phyloP scores from a whole-genome alignment of 371 early-diverging fungal genomes.

The Syncephalis fuscata region DNA sequence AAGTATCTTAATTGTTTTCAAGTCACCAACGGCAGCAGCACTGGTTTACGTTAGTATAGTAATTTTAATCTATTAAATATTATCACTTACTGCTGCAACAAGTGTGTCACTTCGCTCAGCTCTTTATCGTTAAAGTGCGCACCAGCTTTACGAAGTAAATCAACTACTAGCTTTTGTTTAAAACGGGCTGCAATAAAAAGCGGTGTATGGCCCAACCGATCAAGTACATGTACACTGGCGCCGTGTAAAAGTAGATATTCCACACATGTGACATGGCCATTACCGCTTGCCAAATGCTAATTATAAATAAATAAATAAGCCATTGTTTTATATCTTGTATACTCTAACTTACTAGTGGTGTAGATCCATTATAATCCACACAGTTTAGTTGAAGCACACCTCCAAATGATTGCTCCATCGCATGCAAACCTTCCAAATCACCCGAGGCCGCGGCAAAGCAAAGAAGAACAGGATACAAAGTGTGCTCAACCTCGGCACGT shows the following conservation, averaged over 20 bases:
- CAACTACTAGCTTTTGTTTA: conserved; percentile 36
- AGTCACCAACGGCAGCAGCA: conserved; percentile 28
- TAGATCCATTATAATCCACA: conserved; percentile 76
- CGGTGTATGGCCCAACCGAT: conserved; percentile 77
- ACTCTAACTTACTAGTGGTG: conserved; percentile 34
- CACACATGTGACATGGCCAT: conserved; percentile 49
- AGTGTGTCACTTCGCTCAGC: conserved; percentile 30
- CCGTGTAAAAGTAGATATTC: conserved; percentile 68
- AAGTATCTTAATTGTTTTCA: conserved; percentile 25
- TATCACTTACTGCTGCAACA: background rate
- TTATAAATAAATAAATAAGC: too few species aligned
- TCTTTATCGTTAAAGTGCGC: conserved; percentile 80
- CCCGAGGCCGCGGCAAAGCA: conserved; percentile 76
- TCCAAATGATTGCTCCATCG: conserved; percentile 27
- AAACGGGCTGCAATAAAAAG: conserved; percentile 63
- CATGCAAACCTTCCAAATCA: conserved; percentile 58
- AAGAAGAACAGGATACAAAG: conserved; percentile 68
- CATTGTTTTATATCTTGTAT: too few species aligned
- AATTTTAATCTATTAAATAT: background rate
- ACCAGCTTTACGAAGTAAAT: conserved; percentile 60
- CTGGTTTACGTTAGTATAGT: too few species aligned
- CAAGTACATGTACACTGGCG: conserved; percentile 84
- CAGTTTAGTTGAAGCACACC: conserved; percentile 38
- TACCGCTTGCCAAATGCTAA: conserved; percentile 66
- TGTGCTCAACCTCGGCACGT: conserved; percentile 47